Percentiles rank a stretch among this genome's conserved stretches.
These are phyloP conservation scores for Plasmodium fragile DNA, from an alignment of 169 alveolate genomes.

Conservation along the genomic window DNA sequence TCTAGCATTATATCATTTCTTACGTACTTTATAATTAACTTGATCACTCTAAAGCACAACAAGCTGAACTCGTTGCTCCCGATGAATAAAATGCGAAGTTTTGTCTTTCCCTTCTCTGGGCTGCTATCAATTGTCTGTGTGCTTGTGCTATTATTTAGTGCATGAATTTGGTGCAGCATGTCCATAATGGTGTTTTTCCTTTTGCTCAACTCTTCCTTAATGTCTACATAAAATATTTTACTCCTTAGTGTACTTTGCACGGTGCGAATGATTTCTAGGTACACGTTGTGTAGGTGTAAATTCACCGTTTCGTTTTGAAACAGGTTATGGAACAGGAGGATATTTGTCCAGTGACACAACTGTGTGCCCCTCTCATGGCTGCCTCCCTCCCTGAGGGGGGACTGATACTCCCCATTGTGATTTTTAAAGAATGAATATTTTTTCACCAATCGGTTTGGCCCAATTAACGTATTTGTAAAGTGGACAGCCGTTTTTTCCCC, in stretches of 20 bases:
- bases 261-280: slow-evolving; percentile 33
- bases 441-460: neutral
- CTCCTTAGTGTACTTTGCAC: slow-evolving; percentile 35
- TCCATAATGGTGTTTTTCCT: slow-evolving; percentile 26
- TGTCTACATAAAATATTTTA: slow-evolving; percentile 55
- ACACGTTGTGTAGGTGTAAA: slow-evolving; percentile 20
- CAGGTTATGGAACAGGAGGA: neutral
- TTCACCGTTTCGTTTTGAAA: neutral
- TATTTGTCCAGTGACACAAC: neutral
- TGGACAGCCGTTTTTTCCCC: neutral
- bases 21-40: slow-evolving; percentile 24
- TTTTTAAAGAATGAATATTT: slow-evolving; percentile 26
- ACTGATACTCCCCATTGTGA: neutral
- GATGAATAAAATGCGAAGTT: slow-evolving; percentile 15
- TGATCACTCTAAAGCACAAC: slow-evolving; percentile 39
- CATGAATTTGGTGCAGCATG: slow-evolving; percentile 31
- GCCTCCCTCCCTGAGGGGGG: neutral
- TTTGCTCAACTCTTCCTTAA: slow-evolving; percentile 24
- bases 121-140: neutral
- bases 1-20: slow-evolving; percentile 49
- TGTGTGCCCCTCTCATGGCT: neutral
- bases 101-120: neutral
- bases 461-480: neutral
- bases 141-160: neutral
- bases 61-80: slow-evolving; percentile 62